Conservation (phyloP, 805 yeast genomes). For the Zygoascus bituminiphila region DNA sequence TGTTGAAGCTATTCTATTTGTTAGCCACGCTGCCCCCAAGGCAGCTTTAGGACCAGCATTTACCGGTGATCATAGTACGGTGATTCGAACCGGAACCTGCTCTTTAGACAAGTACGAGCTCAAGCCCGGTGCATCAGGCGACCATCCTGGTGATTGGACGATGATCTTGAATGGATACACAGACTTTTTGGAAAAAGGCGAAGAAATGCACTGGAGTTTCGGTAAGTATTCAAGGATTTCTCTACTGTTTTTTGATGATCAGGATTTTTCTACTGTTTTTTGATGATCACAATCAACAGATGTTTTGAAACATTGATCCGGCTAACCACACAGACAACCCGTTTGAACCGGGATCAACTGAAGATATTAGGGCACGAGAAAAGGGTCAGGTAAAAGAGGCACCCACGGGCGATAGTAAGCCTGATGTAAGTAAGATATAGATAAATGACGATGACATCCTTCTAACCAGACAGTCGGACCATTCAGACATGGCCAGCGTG, state of each 20-base stretch:
- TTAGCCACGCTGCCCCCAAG: constrained; percentile 90
- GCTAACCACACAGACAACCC: constrained; percentile 28
- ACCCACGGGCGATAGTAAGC: constrained; percentile 5
- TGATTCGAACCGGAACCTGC: constrained; percentile 74
- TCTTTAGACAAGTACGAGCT: constrained; percentile 59
- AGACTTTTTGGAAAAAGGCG: constrained; percentile 63
- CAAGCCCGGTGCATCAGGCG: constrained; percentile 15
- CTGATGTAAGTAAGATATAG: background rate
- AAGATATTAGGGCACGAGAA: constrained; percentile 44
- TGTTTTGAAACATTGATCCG: too few species aligned
- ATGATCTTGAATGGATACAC: constrained; percentile 64
- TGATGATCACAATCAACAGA: too few species aligned
- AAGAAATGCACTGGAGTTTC: constrained; percentile 93
- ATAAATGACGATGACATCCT: background rate
- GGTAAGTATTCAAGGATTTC: constrained; percentile 28
- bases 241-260: background rate
- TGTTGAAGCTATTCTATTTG: constrained; percentile 55
- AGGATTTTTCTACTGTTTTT: too few species aligned
- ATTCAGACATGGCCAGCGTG: constrained; percentile 29
- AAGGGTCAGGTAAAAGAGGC: constrained; percentile 9
- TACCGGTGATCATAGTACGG: constrained; percentile 42
- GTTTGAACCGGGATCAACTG: constrained; percentile 85
- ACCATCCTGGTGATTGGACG: constrained; percentile 42
- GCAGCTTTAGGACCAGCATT: constrained; percentile 79
- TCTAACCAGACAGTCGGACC: constrained; percentile 1